These are phyloP conservation scores for Dendrocalamus sinicus DNA, from an alignment of 176 grass and related monocot species.

Conservation along the genomic window DNA sequence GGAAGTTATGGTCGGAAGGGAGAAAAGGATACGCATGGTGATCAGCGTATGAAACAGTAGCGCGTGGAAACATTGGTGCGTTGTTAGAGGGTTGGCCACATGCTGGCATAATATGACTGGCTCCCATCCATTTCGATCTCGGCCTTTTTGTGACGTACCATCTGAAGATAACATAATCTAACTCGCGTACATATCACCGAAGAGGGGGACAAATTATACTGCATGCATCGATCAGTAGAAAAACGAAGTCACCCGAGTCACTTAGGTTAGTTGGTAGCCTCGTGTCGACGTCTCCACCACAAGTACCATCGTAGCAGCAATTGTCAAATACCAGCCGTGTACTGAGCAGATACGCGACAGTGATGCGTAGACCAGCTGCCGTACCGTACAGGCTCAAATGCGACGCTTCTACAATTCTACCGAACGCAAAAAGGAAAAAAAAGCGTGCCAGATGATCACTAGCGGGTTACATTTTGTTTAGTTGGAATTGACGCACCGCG, in stretches of 20 bases:
- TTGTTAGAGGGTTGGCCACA: not conserved
- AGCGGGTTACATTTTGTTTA: not conserved
- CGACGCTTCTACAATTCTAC: not conserved
- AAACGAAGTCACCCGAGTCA: not conserved
- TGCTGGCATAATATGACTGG: not conserved
- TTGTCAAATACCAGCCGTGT: not conserved
- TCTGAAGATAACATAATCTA: constrained; percentile 53
- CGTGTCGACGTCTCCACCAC: not conserved
- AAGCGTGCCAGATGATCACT: too few species aligned
- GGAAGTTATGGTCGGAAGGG: too few species aligned
- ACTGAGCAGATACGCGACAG: not conserved
- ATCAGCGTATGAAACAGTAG: too few species aligned
- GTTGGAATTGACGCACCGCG: not conserved
- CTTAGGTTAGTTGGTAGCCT: not conserved
- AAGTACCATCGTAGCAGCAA: not conserved
- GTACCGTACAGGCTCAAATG: not conserved
- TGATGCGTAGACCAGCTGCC: not conserved
- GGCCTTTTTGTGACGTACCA: not conserved
- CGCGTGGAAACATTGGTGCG: too few species aligned
- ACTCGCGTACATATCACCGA: not conserved
- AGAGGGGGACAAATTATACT: not conserved
- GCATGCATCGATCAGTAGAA: not conserved
- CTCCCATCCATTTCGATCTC: not conserved
- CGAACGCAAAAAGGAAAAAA: not conserved
- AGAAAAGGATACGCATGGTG: too few species aligned